Percentiles rank a stretch among this genome's conserved stretches.
These are phyloP conservation scores for Keqinozyma sinolaborantium DNA, from an alignment of 1,139 yeast genomes.

Conservation along the genomic window DNA sequence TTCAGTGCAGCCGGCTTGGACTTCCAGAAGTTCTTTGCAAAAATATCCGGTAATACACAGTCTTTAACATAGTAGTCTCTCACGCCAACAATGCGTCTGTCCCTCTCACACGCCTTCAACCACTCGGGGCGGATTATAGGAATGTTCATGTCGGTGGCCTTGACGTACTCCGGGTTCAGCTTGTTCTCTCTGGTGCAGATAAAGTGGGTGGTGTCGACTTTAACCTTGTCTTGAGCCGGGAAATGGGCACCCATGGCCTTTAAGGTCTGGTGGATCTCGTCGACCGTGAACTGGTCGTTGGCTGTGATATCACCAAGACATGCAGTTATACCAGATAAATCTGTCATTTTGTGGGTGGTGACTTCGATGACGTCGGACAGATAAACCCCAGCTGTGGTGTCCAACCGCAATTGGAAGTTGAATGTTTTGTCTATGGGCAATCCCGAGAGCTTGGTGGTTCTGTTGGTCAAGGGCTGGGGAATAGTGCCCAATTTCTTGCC, in stretches of 20 bases:
- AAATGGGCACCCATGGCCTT: conserved; percentile 68
- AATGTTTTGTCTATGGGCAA: conserved; percentile 83
- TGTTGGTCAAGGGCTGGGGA: conserved; percentile 77
- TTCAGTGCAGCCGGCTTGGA: conserved; percentile 1
- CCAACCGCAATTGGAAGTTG: conserved; percentile 73
- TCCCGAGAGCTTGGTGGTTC: conserved; percentile 86
- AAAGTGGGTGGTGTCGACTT: conserved; percentile 92
- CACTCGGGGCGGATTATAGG: conserved; percentile 97
- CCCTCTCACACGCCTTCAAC: conserved; percentile 91
- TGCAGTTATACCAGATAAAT: conserved; percentile 86
- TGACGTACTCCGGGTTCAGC: conserved; percentile 60
- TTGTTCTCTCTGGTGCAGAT: conserved; percentile 67
- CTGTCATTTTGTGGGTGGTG: conserved; percentile 94
- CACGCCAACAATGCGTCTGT: conserved; percentile 89
- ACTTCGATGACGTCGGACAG: conserved; percentile 66
- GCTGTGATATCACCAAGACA: conserved; percentile 81
- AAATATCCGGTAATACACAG: conserved; percentile 46
- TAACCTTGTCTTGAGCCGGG: conserved; percentile 68
- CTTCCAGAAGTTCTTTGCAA: conserved; percentile 43
- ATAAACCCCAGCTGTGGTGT: conserved; percentile 86
- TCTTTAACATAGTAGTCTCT: conserved; percentile 70
- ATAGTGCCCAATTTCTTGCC: conserved; percentile 78
- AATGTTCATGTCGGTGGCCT: conserved; percentile 82
- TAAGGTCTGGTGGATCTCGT: conserved; percentile 65
- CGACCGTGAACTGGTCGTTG: conserved; percentile 52